These are phyloP conservation scores for Piper longum DNA, from an alignment of 164 flowering plant genomes.

Conservation along the genomic window DNA sequence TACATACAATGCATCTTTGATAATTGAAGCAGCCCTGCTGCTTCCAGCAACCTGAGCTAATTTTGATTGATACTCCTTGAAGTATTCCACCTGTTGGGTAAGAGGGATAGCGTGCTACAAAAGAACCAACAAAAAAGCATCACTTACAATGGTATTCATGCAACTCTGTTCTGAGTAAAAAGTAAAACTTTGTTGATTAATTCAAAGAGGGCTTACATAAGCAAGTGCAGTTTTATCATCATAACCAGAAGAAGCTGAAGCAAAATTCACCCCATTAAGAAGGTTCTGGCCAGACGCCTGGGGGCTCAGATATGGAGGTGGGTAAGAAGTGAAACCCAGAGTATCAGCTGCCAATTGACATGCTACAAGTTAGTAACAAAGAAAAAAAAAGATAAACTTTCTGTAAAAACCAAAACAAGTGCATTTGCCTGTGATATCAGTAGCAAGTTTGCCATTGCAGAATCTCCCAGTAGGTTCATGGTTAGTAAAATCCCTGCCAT, in stretches of 20 bases:
- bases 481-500: slow-evolving; percentile 66
- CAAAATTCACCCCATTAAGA: slow-evolving; percentile 82
- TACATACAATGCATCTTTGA: slow-evolving; percentile 53
- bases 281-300: slow-evolving; percentile 85
- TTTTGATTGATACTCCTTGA: slow-evolving; percentile 71
- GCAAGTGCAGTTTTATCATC: slow-evolving; percentile 60
- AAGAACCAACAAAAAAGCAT: neutral
- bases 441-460: slow-evolving; percentile 91
- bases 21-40: slow-evolving; percentile 45
- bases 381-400: too few species aligned
- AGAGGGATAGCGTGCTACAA: slow-evolving; percentile 69
- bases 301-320: slow-evolving; percentile 90
- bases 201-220: slow-evolving; percentile 34
- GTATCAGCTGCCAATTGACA: slow-evolving; percentile 55
- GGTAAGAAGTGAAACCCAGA: slow-evolving; percentile 61
- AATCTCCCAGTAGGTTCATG: slow-evolving; percentile 80
- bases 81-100: slow-evolving; percentile 60
- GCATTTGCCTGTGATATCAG: slow-evolving; percentile 70
- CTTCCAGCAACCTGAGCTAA: slow-evolving; percentile 56
- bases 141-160: neutral
- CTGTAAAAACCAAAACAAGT: neutral
- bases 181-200: neutral
- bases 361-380: neutral
- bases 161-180: too few species aligned
- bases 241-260: slow-evolving; percentile 90